Evolutionary conservation across 1,284 basidiomycete species (phyloP), one percentile per base, ranked within the genome.

Genomic region (Coniferiporia weirii): DNA sequence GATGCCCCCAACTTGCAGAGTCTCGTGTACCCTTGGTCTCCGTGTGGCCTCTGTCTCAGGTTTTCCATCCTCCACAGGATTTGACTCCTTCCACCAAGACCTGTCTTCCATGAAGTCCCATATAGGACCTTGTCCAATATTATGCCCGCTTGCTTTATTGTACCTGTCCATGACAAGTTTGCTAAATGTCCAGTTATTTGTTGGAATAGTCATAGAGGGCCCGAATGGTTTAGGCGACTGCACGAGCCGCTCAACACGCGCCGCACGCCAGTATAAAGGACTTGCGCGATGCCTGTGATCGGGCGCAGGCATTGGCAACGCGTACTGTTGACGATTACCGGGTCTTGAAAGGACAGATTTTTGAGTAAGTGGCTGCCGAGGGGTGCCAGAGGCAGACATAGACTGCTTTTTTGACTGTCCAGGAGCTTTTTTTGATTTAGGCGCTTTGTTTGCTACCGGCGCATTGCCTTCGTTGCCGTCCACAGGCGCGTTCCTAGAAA

Each of bases 91-190:
- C 69, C 78, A 90, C 81, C 86, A 93, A 0, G 79, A 81, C 54
- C 87, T 70, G 65, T 93, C 91, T 66, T 92, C 87, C 46, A 81
- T 71, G 38, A 90, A 69, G 56, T 88, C 81, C 84, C 87, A 90
- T 4, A 87, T 66, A 4, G 88, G 88, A 0, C 90, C 91, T 7
- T 80, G 70, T 1, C 88, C 87, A 17, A 88, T 78, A 65, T 88
- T 89, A 65, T 80, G 82, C 0, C 85, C 83, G 82, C 83, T 86
- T 0, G 84, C 75, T 64, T 82, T 87, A 64, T 76, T 81, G 12
- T 85, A 70, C 27, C 80, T 75, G 35, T 77, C 76, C 3, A 73
- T 71, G 13, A 82, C 69, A 43, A 71, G 73, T 0, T 69, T 48
- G 51, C 72, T 73, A 49, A 75, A 70, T 0, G 77, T 79, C 64